Percentiles rank a stretch among this genome's conserved stretches.
phyloP scores from a whole-genome alignment of 1,139 yeast species.

The Sugiyamaella grinbergsii region DNA sequence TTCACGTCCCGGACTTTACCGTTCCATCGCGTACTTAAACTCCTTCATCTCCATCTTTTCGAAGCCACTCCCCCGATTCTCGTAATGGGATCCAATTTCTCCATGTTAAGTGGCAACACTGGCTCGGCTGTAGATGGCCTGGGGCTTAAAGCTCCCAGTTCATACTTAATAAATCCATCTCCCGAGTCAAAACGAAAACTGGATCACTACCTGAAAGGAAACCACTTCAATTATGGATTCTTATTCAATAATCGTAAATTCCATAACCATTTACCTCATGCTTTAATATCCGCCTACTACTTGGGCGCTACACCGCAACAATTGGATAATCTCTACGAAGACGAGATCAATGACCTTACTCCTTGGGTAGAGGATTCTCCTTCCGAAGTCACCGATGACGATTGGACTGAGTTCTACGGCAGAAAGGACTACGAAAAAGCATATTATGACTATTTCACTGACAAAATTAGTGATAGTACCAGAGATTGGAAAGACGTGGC shows the following conservation, averaged over 20 bases:
- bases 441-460: constrained; percentile 39
- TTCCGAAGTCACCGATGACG: constrained; percentile 39
- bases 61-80: neutral
- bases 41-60: neutral
- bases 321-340: constrained; percentile 35
- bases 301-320: constrained; percentile 30
- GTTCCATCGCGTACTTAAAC: neutral
- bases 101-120: constrained; percentile 3
- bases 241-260: constrained; percentile 36
- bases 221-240: constrained; percentile 38
- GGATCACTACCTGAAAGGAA: constrained; percentile 37
- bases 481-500: constrained; percentile 38
- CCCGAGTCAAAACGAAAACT: constrained; percentile 29
- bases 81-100: constrained; percentile 13
- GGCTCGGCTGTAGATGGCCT: constrained; percentile 24
- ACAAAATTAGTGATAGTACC: constrained; percentile 35
- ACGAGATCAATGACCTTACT: constrained; percentile 24
- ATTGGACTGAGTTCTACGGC: constrained; percentile 39
- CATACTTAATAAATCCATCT: constrained; percentile 27
- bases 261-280: constrained; percentile 42
- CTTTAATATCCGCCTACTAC: constrained; percentile 29
- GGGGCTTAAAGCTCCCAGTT: constrained; percentile 22
- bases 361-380: constrained; percentile 42
- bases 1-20: no score
- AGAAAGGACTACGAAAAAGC: constrained; percentile 38